Evolutionary conservation across 441 rosid genomes (phyloP), one percentile per base, ranked within the genome.

Genomic region (Kokia cookei): DNA sequence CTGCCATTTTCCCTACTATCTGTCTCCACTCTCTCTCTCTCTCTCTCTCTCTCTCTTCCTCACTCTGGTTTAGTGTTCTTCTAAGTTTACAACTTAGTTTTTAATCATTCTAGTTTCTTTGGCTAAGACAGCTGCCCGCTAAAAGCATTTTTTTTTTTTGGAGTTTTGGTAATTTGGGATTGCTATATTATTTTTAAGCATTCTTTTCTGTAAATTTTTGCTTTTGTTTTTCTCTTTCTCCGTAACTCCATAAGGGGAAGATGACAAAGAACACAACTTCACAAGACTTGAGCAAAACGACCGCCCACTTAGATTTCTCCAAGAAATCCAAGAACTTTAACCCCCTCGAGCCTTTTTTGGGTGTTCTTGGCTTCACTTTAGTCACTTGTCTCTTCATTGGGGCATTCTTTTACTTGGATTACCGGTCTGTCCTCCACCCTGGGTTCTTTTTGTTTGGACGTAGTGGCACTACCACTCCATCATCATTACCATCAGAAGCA

Each of bases 351-450:
- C 86, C 85, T 3, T 85, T 84, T 62, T 10, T 84, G 0, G 83
- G 81, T 37, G 15, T 88, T 71, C 63, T 83, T 13, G 84, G 90
- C 10, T 87, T 87, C 85, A 58, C 79, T 73, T 76, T 88, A 22
- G 81, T 77, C 17, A 32, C 85, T 69, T 26, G 76, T 19, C 69
- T 86, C 60, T 79, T 87, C 76, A 68, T 86, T 59, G 79, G 67
- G 47, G 78, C 84, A 72, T 86, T 87, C 82, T 79, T 78, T 43
- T 87, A 78, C 87, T 82, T 79, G 73, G 87, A 86, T 78, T 81
- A 79, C 76, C 63, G 72, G 24, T 69, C 78, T 37, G 73, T 75
- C 32, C 77, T 12, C 50, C 37, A 32, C 73, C 54, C 43, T 24
- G 69, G 54, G 9, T 48, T 57, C 37, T 55, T 72, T 37, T 81